A percentile compares a stretch with the other conserved stretches of the same genome.
Evolutionary conservation across 2,329 filamentous ascomycete species (phyloP).

Genomic region (Alternaria sp.): DNA sequence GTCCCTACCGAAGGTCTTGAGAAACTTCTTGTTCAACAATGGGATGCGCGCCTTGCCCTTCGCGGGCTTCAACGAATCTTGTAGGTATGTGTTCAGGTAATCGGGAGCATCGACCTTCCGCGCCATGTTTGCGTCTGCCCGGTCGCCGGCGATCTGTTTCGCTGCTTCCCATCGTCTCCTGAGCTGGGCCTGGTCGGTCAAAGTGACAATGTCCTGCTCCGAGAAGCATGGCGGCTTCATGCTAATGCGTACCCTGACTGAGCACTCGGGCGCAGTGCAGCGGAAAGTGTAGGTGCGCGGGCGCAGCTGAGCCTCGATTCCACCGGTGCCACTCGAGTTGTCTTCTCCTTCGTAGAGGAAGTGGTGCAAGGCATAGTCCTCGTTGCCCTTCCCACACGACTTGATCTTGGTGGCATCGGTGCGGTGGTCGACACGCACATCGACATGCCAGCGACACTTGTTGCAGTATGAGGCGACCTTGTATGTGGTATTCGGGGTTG

Average conservation of each 20-base stretch:
- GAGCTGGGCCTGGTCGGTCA: conserved; percentile 62
- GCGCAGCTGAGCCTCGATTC: conserved; percentile 24
- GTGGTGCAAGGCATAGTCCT: conserved; percentile 66
- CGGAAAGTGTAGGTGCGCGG: conserved; percentile 54
- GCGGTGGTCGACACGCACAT: conserved; percentile 62
- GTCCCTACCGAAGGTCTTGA: conserved; percentile 67
- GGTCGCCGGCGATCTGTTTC: conserved; percentile 58
- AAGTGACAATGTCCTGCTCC: conserved; percentile 54
- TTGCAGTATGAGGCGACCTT: conserved; percentile 67
- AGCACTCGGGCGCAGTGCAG: conserved; percentile 66
- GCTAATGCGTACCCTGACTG: conserved; percentile 59
- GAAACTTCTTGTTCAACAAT: conserved; percentile 67
- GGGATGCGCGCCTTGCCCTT: conserved; percentile 62
- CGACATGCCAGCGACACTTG: conserved; percentile 67
- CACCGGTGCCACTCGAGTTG: conserved; percentile 4
- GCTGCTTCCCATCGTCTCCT: conserved; percentile 61
- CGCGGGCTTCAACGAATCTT: conserved; percentile 60
- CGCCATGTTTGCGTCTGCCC: conserved; percentile 60
- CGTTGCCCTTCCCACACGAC: conserved; percentile 53
- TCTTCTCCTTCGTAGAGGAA: conserved; percentile 49
- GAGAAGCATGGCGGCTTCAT: conserved; percentile 61
- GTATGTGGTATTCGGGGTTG: conserved; percentile 53
- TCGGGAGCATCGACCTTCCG: conserved; percentile 61
- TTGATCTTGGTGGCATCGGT: conserved; percentile 43
- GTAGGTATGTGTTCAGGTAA: conserved; percentile 65